Evolutionary conservation across 345 rosid genomes (phyloP), one percentile per base, ranked within the genome.

Genomic region (Hypericum perforatum): DNA sequence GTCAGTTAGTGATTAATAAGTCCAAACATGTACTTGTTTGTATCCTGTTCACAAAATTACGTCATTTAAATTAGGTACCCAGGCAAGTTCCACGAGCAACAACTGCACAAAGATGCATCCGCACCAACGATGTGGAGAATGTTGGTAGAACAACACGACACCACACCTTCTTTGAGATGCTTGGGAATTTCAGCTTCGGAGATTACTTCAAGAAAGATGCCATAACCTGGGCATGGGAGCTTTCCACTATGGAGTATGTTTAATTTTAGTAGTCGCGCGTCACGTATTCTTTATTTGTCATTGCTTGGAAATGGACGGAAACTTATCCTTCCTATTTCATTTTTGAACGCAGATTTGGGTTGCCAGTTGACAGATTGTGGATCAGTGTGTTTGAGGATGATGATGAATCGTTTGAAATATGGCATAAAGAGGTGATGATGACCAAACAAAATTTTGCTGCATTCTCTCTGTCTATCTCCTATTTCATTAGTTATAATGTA

Each of bases 91-190:
- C 89, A 46, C 65, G 96, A 62, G 96, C 89, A 57, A 64, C 88
- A 43, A 91, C 98, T 36, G 70, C 98, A 57, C 98, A 87, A 61
- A 87, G 75, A 68, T 91, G 96, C 70, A 82, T 87, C 52, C 91
- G 95, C 12, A 91, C 98, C 39, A 91, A 91, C 56, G 98, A 91
- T 10, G 72, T 91, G 69, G 98, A 87, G 73, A 91, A 91, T 75
- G 98, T 91, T 64, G 96, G 98, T 10, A 74, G 61, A 67, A 91
- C 98, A 39, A 57, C 96, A 9, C 75, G 96, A 38, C 96, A 91
- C 53, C 98, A 91, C 41, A 87, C 96, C 8, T 87, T 91, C 68
- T 91, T 91, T 71, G 98, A 87, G 79, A 91, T 91, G 98, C 88
- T 91, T 13, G 95, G 98, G 52, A 91, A 91, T 73, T 91, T 91